A percentile compares a stretch with the other conserved stretches of the same genome.
phyloP scores from a whole-genome alignment of 257 asterid species.

The Solanum chiquidenum region DNA sequence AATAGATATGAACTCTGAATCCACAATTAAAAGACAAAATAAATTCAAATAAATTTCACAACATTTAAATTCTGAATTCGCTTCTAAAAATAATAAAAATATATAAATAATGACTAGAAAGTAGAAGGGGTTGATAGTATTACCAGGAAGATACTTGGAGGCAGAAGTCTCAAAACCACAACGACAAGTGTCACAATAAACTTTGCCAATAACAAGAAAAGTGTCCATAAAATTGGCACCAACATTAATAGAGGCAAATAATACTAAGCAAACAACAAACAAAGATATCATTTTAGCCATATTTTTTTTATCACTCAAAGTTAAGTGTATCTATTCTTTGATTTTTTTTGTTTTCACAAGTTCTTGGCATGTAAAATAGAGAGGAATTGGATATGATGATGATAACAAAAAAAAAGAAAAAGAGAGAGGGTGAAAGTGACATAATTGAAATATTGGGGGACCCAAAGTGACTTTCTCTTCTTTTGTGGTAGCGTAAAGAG shows the following conservation, averaged over 20 bases:
- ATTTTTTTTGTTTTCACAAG: background rate
- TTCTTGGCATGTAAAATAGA: background rate
- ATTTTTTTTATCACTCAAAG: background rate
- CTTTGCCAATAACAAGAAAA: conserved; percentile 33
- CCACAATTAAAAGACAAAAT: background rate
- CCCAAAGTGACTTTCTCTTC: background rate
- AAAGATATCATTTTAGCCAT: conserved; percentile 37
- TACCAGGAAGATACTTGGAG: conserved; percentile 37
- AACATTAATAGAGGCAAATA: conserved; percentile 13
- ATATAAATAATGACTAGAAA: background rate
- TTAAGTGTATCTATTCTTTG: background rate
- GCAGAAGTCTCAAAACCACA: conserved; percentile 66
- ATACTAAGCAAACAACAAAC: conserved; percentile 22
- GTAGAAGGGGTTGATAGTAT: background rate
- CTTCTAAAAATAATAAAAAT: background rate
- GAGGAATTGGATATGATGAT: background rate
- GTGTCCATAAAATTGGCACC: conserved; percentile 10
- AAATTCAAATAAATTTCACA: background rate
- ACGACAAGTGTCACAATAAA: conserved; percentile 76
- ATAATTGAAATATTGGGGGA: background rate
- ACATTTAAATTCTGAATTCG: background rate
- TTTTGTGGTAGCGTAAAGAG: background rate
- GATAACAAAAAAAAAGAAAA: background rate
- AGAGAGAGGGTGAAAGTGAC: background rate
- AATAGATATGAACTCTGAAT: background rate